Evolutionary conservation across 2,329 filamentous ascomycete species (phyloP).

Genomic region (Xylariaceae sp.): DNA sequence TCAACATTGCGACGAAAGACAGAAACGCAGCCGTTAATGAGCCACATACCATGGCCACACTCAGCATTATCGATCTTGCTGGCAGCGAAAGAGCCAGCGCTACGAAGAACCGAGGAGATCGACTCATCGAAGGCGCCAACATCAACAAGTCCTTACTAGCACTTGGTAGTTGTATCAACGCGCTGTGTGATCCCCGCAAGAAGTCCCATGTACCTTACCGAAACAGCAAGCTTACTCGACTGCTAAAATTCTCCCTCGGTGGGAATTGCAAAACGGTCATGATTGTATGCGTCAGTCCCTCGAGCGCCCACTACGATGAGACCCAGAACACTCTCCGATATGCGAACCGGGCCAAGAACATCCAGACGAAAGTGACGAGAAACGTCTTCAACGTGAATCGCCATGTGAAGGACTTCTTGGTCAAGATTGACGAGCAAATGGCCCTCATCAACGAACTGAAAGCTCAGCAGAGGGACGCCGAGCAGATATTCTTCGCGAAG

Average conservation of each 20-base stretch:
- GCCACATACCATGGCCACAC: slow-evolving; percentile 94
- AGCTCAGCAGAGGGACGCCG: slow-evolving; percentile 85
- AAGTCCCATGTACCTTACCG: slow-evolving; percentile 93
- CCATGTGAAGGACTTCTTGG: slow-evolving; percentile 97
- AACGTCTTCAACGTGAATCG: slow-evolving; percentile 99
- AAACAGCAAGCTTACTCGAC: slow-evolving; percentile 92
- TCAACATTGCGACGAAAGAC: slow-evolving; percentile 93
- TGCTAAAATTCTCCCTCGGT: slow-evolving; percentile 94
- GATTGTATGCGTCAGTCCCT: slow-evolving; percentile 98
- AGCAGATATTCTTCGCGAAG: slow-evolving; percentile 76
- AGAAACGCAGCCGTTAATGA: slow-evolving; percentile 89
- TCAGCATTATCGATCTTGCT: slow-evolving; percentile 96
- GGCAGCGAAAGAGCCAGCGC: slow-evolving; percentile 94
- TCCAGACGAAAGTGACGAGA: slow-evolving; percentile 98
- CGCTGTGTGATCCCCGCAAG: slow-evolving; percentile 87
- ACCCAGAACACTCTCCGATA: slow-evolving; percentile 97
- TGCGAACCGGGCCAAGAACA: slow-evolving; percentile 97
- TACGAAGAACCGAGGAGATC: slow-evolving; percentile 91
- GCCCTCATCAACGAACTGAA: slow-evolving; percentile 94
- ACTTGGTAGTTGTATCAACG: slow-evolving; percentile 95
- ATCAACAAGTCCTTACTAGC: slow-evolving; percentile 98
- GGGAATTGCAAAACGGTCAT: slow-evolving; percentile 99
- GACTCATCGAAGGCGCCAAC: slow-evolving; percentile 89
- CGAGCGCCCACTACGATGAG: slow-evolving; percentile 94
- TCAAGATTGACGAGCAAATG: slow-evolving; percentile 99